Percentiles rank a stretch among this genome's conserved stretches.
Conservation (phyloP, 345 rosid genomes). For the Hirschfeldia incana region DNA sequence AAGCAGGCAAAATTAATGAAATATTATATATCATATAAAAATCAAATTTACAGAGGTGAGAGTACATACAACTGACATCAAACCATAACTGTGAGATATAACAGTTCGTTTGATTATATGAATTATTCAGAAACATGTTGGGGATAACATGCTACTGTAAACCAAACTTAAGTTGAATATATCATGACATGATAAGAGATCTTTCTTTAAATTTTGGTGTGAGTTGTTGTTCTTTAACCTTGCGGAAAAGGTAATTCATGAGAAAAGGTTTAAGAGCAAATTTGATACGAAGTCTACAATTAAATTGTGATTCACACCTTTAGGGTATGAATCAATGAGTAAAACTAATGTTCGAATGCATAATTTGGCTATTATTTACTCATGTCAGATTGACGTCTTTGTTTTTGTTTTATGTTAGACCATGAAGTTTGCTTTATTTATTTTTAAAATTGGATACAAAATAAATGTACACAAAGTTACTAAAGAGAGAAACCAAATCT, state of each 20-base stretch:
- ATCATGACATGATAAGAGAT: constrained; percentile 10
- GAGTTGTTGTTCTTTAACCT: background rate
- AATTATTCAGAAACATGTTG: background rate
- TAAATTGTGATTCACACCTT: background rate
- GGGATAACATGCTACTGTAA: background rate
- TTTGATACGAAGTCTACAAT: background rate
- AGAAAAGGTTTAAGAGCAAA: background rate
- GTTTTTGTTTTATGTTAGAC: background rate
- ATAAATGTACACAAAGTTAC: constrained; percentile 8
- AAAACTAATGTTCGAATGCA: constrained; percentile 1
- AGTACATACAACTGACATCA: background rate
- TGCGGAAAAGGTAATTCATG: background rate
- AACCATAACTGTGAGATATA: constrained; percentile 11
- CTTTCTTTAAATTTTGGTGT: background rate
- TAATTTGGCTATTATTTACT: background rate
- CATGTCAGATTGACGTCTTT: background rate
- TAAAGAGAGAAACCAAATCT: constrained; percentile 30
- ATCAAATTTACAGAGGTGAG: background rate
- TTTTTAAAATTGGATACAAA: background rate
- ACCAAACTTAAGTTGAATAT: background rate
- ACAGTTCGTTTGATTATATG: background rate
- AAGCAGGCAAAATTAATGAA: background rate
- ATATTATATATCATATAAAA: background rate
- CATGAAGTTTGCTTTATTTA: background rate
- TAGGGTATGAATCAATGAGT: background rate